phyloP scores from a whole-genome alignment of 139 green algal genomes.

The Dunaliella primolecta region DNA sequence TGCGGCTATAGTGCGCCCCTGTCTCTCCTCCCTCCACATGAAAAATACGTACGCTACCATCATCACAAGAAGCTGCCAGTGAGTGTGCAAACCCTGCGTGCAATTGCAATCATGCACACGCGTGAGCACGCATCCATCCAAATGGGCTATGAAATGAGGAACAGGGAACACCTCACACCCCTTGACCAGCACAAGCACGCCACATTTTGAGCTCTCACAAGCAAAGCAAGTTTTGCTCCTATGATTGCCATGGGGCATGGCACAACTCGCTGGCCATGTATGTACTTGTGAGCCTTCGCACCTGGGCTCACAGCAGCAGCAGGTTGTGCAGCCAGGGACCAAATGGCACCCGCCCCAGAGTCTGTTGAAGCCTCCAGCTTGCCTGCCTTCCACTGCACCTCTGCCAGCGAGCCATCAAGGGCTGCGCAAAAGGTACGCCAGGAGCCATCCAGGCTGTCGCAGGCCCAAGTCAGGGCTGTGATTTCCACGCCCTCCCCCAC shows the following conservation, averaged over 20 bases:
- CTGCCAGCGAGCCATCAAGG: constrained; percentile 71
- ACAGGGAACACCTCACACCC: too few species aligned
- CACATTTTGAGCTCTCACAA: too few species aligned
- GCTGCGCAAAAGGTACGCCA: constrained; percentile 68
- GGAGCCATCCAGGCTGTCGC: constrained; percentile 31
- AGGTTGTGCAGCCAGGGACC: constrained; percentile 67
- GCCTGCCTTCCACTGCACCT: constrained; percentile 58
- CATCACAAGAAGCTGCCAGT: constrained; percentile 87
- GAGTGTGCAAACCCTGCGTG: constrained; percentile 36
- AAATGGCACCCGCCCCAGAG: constrained; percentile 83
- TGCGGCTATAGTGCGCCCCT: constrained; percentile 54
- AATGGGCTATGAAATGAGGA: too few species aligned
- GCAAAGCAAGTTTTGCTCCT: too few species aligned
- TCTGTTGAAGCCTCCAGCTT: constrained; percentile 42
- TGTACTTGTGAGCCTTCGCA: too few species aligned
- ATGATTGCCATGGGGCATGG: too few species aligned
- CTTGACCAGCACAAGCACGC: too few species aligned
- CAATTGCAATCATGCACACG: too few species aligned
- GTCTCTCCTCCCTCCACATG: constrained; percentile 44
- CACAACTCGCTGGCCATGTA: too few species aligned
- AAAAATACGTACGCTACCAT: constrained; percentile 84
- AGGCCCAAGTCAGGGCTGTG: constrained; percentile 65
- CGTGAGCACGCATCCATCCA: too few species aligned
- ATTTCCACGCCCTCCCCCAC: constrained; percentile 58
- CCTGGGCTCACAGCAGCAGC: constrained; percentile 24